Base-by-base conservation (phyloP, 1,284 basidiomycete genomes). In the Heterobasidion occidentale region DNA sequence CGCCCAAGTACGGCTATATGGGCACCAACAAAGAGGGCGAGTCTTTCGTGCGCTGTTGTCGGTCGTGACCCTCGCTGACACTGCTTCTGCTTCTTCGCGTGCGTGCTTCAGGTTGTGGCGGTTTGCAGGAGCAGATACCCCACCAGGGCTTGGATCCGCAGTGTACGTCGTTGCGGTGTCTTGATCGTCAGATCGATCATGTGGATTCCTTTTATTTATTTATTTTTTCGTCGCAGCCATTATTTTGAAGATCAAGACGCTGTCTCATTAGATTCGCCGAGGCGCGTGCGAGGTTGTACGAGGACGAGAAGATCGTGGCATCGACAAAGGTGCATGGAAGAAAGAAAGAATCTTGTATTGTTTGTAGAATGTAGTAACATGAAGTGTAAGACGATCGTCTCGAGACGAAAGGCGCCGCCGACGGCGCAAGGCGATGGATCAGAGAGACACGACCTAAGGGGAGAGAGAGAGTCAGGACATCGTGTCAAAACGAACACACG, bases 1-100 rank as follows among this genome's bases (percentile, higher is more conserved):
- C 86, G 14, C 90, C 91, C 51, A 87, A 80, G 68, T 93, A 87
- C 65, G 83, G 77, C 19, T 89, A 92, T 74, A 86, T 93, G 70
- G 90, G 90, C 62, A 83, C 83, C 27, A 80, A 78, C 61, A 88
- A 86, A 73, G 90, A 93, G 70, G 90, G 81, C 77, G 19, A 56
- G 36, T 51, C 75, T 66, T 60, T 45, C 38, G 14, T 19, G 19
- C 27, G 27, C 27, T 27, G 27, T 27, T 6, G 27, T 5, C 5
- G 27, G 27, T 27, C 27, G 27, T 27, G 27, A 27, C 27, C 6
- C 27, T 5, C 27, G 27, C 27, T 27, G 27, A 27, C 27, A 27
- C 27, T 6, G 27, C 27, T 27, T 27, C 1, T 19, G 19, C 19
- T 19, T 19, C 19, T 19, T 27, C 27, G 27, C 27, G 27, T 27